A percentile compares a stretch with the other conserved stretches of the same genome.
These are phyloP conservation scores for Annulohypoxylon maeteangense DNA, from an alignment of 495 filamentous ascomycete species.

Conservation along the genomic window DNA sequence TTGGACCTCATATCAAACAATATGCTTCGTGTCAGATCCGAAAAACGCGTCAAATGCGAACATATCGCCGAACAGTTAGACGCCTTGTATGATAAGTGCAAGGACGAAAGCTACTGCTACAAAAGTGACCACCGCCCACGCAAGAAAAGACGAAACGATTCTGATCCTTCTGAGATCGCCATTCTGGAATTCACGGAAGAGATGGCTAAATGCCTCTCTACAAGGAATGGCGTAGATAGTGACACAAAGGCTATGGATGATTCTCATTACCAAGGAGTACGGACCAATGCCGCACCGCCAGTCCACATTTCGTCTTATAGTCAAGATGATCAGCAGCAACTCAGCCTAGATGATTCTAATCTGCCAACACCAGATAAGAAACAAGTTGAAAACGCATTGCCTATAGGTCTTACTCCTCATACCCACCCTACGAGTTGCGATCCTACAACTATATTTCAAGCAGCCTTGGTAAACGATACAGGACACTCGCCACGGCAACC, in stretches of 20 bases:
- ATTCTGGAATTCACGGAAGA: not conserved
- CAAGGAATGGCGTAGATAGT: not conserved
- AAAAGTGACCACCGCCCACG: not conserved
- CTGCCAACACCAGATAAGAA: not conserved
- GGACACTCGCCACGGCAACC: not conserved
- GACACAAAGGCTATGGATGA: not conserved
- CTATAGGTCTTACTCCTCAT: too few relatives aligned
- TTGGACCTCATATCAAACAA: conserved; percentile 29
- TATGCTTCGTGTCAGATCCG: conserved; percentile 26
- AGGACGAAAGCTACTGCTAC: not conserved
- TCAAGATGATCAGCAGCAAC: not conserved
- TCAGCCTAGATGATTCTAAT: not conserved
- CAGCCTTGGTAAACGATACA: not conserved
- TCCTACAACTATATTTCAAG: not conserved
- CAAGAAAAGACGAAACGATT: not conserved
- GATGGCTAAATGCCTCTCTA: not conserved
- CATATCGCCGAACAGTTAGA: not conserved
- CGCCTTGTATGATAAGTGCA: not conserved
- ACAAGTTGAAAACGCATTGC: not conserved
- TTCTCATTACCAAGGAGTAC: not conserved
- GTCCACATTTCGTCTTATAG: not conserved
- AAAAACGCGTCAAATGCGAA: not conserved
- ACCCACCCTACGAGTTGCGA: not conserved
- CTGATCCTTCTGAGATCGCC: not conserved
- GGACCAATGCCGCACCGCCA: not conserved